Evolutionary conservation across 2,329 filamentous ascomycete genomes (phyloP), one percentile per base, ranked within the genome.

Genomic region (Diaporthe humulicola): DNA sequence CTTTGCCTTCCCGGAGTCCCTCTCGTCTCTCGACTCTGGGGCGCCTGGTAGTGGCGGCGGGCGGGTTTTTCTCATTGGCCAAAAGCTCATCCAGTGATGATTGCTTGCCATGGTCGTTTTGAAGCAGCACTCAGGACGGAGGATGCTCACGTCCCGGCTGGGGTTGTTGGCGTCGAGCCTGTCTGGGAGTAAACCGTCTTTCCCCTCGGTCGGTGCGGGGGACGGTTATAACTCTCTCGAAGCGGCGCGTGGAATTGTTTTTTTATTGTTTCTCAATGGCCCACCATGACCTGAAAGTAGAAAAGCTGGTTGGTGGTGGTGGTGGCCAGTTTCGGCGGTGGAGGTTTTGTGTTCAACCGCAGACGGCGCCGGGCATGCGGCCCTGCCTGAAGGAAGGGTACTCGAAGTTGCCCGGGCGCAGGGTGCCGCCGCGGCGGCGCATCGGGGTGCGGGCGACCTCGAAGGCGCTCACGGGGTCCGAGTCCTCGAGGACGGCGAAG

Each of bases 351-450:
- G 33, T 54, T 69, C 64, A 69, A 54, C 64, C 64, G 64, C 64
- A 69, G 64, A 69, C 64, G 33, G 48, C 64, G 33, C 45, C 64
- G 45, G 64, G 45, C 45, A 54, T 54, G 33, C 64, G 64, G 48
- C 45, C 45, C 64, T 69, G 64, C 33, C 64, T 52, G 64, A 69
- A 69, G 48, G 64, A 54, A 10, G 64, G 64, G 64, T 54, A 54
- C 64, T 69, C 64, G 33, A 69, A 69, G 64, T 52, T 69, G 64
- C 64, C 64, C 48, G 48, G 64, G 64, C 64, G 64, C 45, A 69
- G 64, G 33, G 64, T 69, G 64, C 64, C 64, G n/a, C 64, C 64
- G 48, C 64, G 64, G 48, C 64, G 64, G 64, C 64, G 64, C 64
- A 69, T 69, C 2, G 64, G 64, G 48, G 64, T 54, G 64, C 64